phyloP scores from a whole-genome alignment of 768 basidiomycete genomes.

The Rhizopogon rudus region DNA sequence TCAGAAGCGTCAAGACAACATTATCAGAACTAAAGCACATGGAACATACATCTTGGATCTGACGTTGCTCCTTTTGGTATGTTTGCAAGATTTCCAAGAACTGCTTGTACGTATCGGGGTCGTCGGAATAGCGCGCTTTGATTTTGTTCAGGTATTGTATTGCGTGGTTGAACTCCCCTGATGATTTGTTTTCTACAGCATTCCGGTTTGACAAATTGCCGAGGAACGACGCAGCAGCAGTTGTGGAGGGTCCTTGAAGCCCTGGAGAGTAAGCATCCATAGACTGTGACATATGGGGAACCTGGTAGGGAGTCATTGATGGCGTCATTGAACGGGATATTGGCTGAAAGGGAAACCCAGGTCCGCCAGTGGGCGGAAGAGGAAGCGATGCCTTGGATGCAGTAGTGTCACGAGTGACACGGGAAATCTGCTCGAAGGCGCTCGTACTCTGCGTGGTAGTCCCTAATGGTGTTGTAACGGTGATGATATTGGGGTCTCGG shows the following conservation, averaged over 20 bases:
- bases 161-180: conserved; percentile 85
- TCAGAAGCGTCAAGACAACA: conserved; percentile 5
- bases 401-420: conserved; percentile 21
- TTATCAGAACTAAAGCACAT: conserved; percentile 3
- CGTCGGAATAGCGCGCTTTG: conserved; percentile 84
- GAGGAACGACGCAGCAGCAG: conserved; percentile 62
- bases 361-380: conserved; percentile 29
- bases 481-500: conserved; percentile 65
- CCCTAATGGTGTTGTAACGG: conserved; percentile 76
- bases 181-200: conserved; percentile 45
- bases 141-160: conserved; percentile 99
- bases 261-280: conserved; percentile 44
- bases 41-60: conserved; percentile 60
- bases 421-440: conserved; percentile 27
- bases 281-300: conserved; percentile 20
- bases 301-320: conserved; percentile 49
- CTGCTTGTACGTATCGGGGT: conserved; percentile 90
- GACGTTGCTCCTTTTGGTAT: conserved; percentile 80
- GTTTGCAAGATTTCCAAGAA: conserved; percentile 86
- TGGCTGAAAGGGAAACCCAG: conserved; percentile 17
- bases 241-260: conserved; percentile 41
- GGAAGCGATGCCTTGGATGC: conserved; percentile 9
- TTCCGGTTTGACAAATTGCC: conserved; percentile 51
- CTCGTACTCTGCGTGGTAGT: conserved; percentile 63
- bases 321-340: conserved; percentile 31